Evolutionary conservation across 1,284 basidiomycete species (phyloP), one percentile per base, ranked within the genome.

Genomic region (Anthracocystis panici-leucophaei): DNA sequence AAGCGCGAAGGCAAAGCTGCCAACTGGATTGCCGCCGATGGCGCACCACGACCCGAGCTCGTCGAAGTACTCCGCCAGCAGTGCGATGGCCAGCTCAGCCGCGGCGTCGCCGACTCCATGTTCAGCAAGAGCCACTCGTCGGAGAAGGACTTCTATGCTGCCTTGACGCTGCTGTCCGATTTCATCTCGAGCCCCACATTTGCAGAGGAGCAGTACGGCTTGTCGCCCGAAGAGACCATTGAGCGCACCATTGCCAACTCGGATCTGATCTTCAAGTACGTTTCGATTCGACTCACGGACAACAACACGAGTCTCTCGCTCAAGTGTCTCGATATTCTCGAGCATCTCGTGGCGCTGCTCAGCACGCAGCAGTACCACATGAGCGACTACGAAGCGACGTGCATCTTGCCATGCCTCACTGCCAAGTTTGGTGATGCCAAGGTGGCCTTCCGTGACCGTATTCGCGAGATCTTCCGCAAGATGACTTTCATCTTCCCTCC

Each of bases 101-200:
- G 91, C 64, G 92, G 94, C 7, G 87, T 98, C 4, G 85, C 92
- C n/a, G 87, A 89, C 6, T 90, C 90, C 40, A 88, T 99, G 48
- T 99, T 99, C 88, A 75, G 84, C 83, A 93, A 93, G 75, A 96
- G 97, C 82, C 96, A 99, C 85, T 93, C 92, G 76, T 93, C 95
- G 2, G 92, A 99, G 77, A 95, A 95, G 81, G 97, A 99, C 84
- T 92, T 92, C 80, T 89, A 97, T 65, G 88, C 89, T 25, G 97
- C 92, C 0, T 87, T 99, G 56, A 88, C 89, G 1, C 88, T 88
- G 55, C 96, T 48, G 88, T 91, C 70, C 92, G 95, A 31, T 91
- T 94, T 83, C 94, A 92, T 87, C 86, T 88, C 65, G 86, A 87
- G 65, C 79, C 82, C 69, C 88, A 89, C 38, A 86, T 88, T 55